Conservation (phyloP, 2,329 filamentous ascomycete species). For the Fusarium musae region DNA sequence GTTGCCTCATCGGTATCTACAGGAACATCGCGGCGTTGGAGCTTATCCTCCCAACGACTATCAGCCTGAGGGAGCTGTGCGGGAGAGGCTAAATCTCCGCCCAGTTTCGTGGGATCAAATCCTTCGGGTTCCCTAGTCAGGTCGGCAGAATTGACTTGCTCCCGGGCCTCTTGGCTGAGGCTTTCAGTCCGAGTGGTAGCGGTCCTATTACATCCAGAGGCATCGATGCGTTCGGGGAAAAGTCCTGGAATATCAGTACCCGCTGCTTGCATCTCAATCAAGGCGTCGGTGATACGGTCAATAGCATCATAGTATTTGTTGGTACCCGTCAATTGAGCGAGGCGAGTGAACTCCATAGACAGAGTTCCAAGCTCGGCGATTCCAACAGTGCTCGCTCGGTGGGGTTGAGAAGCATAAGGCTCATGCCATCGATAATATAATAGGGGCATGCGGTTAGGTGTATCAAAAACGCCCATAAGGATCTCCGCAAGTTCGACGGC, state of each 20-base stretch:
- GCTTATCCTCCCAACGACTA: constrained; percentile 35
- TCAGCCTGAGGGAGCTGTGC: constrained; percentile 29
- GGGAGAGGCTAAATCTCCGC: background rate
- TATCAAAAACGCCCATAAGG: constrained; percentile 86
- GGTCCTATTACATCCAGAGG: constrained; percentile 78
- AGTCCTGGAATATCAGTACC: constrained; percentile 79
- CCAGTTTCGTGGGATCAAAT: constrained; percentile 29
- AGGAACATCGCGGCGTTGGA: constrained; percentile 23
- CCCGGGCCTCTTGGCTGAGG: constrained; percentile 51
- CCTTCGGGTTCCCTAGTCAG: constrained; percentile 45
- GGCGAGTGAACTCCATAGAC: constrained; percentile 87
- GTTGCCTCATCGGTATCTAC: background rate
- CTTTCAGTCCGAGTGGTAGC: constrained; percentile 48
- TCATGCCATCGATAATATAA: constrained; percentile 84
- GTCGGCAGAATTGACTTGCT: constrained; percentile 49
- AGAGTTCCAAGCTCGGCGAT: constrained; percentile 82
- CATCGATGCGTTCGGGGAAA: constrained; percentile 82
- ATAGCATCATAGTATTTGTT: constrained; percentile 91
- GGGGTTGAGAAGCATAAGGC: constrained; percentile 69
- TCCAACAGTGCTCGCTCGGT: constrained; percentile 68
- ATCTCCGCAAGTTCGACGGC: constrained; percentile 83
- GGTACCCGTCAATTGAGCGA: constrained; percentile 85
- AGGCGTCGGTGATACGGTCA: constrained; percentile 82
- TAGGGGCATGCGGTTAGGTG: constrained; percentile 91
- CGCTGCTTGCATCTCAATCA: constrained; percentile 78